Evolutionary conservation across 352 stramenopile genomes (phyloP), one percentile per base, ranked within the genome.

Genomic region (Pythium dissimile): DNA sequence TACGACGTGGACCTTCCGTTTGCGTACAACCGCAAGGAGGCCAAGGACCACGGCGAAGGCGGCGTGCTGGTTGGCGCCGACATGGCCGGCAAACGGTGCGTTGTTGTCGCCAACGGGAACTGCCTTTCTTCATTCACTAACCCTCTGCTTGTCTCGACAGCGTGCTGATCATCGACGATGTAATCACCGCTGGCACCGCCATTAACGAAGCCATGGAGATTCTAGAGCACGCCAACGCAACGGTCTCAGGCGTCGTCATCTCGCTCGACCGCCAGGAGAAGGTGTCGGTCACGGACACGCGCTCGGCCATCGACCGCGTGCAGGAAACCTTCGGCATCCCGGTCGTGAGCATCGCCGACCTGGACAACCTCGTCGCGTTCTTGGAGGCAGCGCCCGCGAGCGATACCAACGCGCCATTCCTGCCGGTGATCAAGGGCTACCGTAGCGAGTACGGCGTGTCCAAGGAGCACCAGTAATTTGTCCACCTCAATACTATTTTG

Each of bases 11-110:
- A 99, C 70, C 62, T 98, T 21, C 92, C 94, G 9, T 99, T 98
- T 71, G 88, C 95, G 1, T 99, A 99, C 80, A 98, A 99, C 77
- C 95, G 97, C 52, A 99, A 99, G 75, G 97, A 99, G 77, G 90
- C 91, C 9, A 99, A 99, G 78, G 96, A 99, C 71, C 97, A 99
- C 74, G 97, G 97, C 39, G 97, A 99, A 73, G 96, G 96, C 28
- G 97, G 97, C 21, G 84, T 89, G 31, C 84, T 99, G 21, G 97
- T 99, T 1, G 97, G 97, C 39, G 92, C 94, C 20, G 82, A 92
- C 45, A 95, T 99, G 77, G 85, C 89, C 16, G 86, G 84, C 47
- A 99, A 99, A 76, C 86, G 91, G 82, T 92, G 65, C 41, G 73
- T n/a, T n/a, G n/a, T n/a, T n/a, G n/a, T n/a, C n/a, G n/a, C n/a